phyloP scores from a whole-genome alignment of 805 yeast species.

The Clavispora santaluciae region DNA sequence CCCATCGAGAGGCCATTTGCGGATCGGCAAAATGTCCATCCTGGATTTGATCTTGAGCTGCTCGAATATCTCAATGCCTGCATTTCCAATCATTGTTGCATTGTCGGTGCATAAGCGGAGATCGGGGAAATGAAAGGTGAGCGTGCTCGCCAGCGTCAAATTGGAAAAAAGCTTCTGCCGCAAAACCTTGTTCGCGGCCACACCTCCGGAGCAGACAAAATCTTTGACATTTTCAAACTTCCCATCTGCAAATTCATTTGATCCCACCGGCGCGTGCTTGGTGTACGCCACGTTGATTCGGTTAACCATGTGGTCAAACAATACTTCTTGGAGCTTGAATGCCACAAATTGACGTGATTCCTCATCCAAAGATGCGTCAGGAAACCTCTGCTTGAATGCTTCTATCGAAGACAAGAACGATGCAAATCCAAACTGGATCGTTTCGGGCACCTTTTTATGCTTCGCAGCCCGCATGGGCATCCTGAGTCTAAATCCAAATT shows the following conservation, averaged over 20 bases:
- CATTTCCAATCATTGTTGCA: conserved; percentile 96
- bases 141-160: conserved; percentile 18
- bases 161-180: conserved; percentile 43
- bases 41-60: conserved; percentile 42
- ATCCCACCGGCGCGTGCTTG: conserved; percentile 29
- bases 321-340: conserved; percentile 53
- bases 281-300: conserved; percentile 52
- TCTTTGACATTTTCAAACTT: conserved; percentile 41
- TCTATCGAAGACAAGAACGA: conserved; percentile 60
- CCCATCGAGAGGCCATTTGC: conserved; percentile 78
- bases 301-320: conserved; percentile 69
- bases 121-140: conserved; percentile 62
- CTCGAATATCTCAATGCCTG: conserved; percentile 86
- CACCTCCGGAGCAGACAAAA: conserved; percentile 91
- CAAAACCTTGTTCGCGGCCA: conserved; percentile 66
- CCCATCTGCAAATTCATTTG: conserved; percentile 16
- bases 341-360: conserved; percentile 48
- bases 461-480: conserved; percentile 32
- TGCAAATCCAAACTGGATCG: conserved; percentile 63
- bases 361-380: conserved; percentile 38
- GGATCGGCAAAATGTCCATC: conserved; percentile 54
- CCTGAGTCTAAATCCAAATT: conserved; percentile 22
- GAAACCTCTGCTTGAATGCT: conserved; percentile 16
- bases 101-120: conserved; percentile 82
- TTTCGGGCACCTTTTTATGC: conserved; percentile 23